Evolutionary conservation across 192 early-diverging fungal genomes (phyloP), one percentile per base, ranked within the genome.

Genomic region (Powellomyces hirtus): DNA sequence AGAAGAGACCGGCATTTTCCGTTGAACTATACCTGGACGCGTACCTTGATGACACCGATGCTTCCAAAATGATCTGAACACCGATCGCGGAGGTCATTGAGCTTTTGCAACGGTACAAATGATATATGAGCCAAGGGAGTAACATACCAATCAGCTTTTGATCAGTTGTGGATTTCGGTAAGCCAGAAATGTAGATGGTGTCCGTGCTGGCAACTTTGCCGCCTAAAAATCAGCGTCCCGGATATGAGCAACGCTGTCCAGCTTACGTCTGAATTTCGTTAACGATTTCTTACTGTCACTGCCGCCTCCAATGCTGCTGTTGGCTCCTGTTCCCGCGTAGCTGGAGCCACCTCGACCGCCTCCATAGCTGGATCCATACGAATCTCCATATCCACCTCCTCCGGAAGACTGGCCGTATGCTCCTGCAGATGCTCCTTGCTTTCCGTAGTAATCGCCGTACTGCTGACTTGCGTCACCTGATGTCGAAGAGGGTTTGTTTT

Each of bases 1-100:
- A n/a, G n/a, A n/a, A n/a, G n/a, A n/a, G n/a, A n/a, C n/a, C n/a
- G n/a, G n/a, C n/a, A n/a, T n/a, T n/a, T n/a, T n/a, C n/a, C n/a
- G n/a, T n/a, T n/a, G n/a, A n/a, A n/a, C n/a, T n/a, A n/a, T n/a
- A n/a, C n/a, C n/a, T n/a, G n/a, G n/a, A n/a, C n/a, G n/a, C n/a
- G n/a, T 59, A 80, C 78, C 64, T 90, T 91, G 59, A 91, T 85
- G 20, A 86, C 75, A 29, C 90, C 90, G 66, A 91, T 87, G 16
- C 81, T 77, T 24, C 87, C 86, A 73, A 91, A 91, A 50, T 72
- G 77, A 11, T 86, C 59, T 60, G 37, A 37, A 14, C 24, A 49
- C 16, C 16, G 46, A 49, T 24, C n/a, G n/a, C n/a, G n/a, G n/a
- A n/a, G n/a, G n/a, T n/a, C n/a, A n/a, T n/a, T n/a, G n/a, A n/a